phyloP scores from a whole-genome alignment of 2,329 filamentous ascomycete genomes.

The Byssoonygena ceratinophila region DNA sequence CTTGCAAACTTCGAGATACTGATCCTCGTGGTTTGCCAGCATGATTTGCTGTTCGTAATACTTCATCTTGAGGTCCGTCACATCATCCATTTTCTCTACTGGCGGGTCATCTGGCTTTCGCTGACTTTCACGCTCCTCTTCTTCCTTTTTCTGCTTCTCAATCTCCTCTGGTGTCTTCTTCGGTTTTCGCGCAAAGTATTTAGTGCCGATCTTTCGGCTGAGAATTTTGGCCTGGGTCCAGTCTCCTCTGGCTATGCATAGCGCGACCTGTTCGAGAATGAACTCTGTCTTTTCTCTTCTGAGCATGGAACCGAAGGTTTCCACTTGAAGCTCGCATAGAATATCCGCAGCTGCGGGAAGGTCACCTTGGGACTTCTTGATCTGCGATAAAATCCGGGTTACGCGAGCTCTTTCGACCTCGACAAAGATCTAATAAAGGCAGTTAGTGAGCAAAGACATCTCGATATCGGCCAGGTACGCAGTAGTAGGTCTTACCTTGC shows the following conservation, averaged over 20 bases:
- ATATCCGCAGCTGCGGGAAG: conserved; percentile 82
- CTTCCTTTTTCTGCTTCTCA: conserved; percentile 80
- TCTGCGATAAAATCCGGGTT: conserved; percentile 88
- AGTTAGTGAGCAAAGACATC: conserved; percentile 11
- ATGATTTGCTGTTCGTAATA: conserved; percentile 98
- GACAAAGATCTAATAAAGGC: conserved; percentile 70
- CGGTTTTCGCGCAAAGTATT: conserved; percentile 78
- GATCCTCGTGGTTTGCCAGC: conserved; percentile 90
- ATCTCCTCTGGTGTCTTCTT: conserved; percentile 84
- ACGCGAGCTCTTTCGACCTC: conserved; percentile 95
- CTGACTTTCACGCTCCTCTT: conserved; percentile 63
- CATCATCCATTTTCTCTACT: conserved; percentile 71
- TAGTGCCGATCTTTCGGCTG: conserved; percentile 91
- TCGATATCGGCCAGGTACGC: not conserved
- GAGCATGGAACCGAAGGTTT: conserved; percentile 98
- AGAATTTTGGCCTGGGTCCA: conserved; percentile 94
- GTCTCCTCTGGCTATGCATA: conserved; percentile 91
- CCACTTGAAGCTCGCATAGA: conserved; percentile 92
- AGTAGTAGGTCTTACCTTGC: conserved; percentile 55
- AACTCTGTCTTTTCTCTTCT: conserved; percentile 97
- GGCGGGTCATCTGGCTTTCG: conserved; percentile 66
- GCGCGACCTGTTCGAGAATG: conserved; percentile 83
- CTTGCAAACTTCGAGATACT: conserved; percentile 96
- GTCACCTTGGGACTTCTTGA: conserved; percentile 94
- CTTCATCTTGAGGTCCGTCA: conserved; percentile 86